phyloP scores from a whole-genome alignment of 768 basidiomycete species.

The Kwoniella sp. region DNA sequence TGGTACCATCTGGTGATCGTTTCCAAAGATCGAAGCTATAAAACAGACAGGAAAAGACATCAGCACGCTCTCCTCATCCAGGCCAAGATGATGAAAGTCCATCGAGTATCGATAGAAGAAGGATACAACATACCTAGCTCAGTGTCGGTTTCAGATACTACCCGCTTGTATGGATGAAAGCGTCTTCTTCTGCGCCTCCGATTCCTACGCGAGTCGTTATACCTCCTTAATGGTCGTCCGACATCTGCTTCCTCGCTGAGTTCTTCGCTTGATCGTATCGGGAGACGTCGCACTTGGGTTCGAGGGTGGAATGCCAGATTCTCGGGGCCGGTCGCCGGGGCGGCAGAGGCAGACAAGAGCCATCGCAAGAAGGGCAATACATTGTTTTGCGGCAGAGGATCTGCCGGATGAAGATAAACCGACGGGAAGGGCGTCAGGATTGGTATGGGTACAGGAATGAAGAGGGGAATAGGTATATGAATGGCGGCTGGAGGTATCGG shows the following conservation, averaged over 20 bases:
- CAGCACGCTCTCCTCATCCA: no score
- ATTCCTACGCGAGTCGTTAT: neutral
- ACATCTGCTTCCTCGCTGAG: no score
- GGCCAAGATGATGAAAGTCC: no score
- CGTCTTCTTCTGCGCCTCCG: neutral
- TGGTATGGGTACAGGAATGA: neutral
- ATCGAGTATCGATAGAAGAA: no score
- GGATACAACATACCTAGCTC: neutral
- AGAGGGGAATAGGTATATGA: neutral
- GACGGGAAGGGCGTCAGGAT: neutral
- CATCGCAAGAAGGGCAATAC: neutral
- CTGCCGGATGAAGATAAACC: neutral
- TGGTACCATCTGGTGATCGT: no score
- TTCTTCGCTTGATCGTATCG: no score
- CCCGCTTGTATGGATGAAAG: neutral
- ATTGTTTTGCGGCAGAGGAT: neutral
- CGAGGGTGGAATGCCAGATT: no score
- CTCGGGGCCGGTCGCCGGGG: no score
- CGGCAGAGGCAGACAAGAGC: neutral
- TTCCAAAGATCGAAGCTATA: no score
- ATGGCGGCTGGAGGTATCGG: neutral
- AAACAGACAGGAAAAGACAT: no score
- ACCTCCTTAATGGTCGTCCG: no score
- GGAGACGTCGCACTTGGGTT: no score
- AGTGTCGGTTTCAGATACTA: neutral